These are phyloP conservation scores for Polysphondylium violaceum DNA, from an alignment of 78 protist species.

Conservation along the genomic window DNA sequence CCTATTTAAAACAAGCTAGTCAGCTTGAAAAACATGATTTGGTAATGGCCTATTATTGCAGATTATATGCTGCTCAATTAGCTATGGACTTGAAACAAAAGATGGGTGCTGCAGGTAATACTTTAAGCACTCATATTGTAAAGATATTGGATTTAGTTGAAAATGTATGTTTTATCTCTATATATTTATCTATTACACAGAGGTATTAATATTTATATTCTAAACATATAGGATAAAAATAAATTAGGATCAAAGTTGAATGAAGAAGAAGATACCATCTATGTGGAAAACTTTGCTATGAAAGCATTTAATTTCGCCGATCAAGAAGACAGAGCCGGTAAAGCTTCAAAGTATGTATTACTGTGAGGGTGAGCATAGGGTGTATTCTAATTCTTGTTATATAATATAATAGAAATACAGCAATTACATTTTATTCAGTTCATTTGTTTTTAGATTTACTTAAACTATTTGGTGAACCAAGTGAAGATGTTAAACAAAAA, in stretches of 20 bases:
- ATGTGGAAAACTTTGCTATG: constrained; percentile 80
- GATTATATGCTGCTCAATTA: constrained; percentile 40
- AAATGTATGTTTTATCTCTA: constrained; percentile 7
- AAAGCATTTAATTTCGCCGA: constrained; percentile 80
- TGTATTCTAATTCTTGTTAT: neutral
- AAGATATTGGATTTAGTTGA: constrained; percentile 48
- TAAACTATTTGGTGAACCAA: constrained; percentile 55
- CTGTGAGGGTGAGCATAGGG: neutral
- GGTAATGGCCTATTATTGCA: constrained; percentile 74
- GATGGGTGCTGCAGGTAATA: constrained; percentile 28
- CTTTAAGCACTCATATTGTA: constrained; percentile 25
- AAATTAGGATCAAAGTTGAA: constrained; percentile 53
- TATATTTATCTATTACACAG: neutral
- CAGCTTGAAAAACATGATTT: constrained; percentile 69
- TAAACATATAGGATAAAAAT: constrained; percentile 41
- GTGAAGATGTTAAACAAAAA: constrained; percentile 68
- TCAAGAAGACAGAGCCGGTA: constrained; percentile 76
- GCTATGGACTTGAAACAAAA: constrained; percentile 58
- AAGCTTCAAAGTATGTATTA: constrained; percentile 37
- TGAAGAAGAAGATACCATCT: constrained; percentile 46
- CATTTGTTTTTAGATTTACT: constrained; percentile 75
- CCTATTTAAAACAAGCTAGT: constrained; percentile 62
- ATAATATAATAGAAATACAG: constrained; percentile 33
- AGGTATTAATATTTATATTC: neutral
- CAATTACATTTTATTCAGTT: constrained; percentile 65